Evolutionary conservation across 2,329 filamentous ascomycete genomes (phyloP).

Genomic region (Apiospora hydei): DNA sequence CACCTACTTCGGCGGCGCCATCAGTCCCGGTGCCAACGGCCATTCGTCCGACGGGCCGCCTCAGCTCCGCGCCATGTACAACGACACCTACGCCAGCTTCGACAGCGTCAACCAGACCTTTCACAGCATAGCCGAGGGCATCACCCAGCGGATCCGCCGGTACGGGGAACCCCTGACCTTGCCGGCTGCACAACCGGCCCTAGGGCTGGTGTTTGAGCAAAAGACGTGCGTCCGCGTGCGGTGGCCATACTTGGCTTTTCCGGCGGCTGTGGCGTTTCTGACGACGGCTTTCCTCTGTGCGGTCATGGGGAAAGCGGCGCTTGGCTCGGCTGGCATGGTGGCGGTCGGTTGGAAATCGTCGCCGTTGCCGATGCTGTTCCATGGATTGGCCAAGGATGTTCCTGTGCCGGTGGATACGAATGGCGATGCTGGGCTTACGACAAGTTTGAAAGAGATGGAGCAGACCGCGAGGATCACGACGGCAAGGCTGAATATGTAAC

Average conservation of each 20-base stretch:
- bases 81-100: slow-evolving; percentile 16
- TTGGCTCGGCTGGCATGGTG: background rate
- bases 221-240: slow-evolving; percentile 22
- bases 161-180: too few relatives aligned
- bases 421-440: too few relatives aligned
- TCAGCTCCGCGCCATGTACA: slow-evolving; percentile 4
- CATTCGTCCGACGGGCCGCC: background rate
- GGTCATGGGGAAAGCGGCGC: background rate
- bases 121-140: background rate
- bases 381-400: too few relatives aligned
- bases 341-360: slow-evolving; percentile 20
- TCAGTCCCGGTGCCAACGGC: background rate
- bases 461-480: too few relatives aligned
- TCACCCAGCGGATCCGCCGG: slow-evolving; percentile 5
- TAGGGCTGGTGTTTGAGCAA: background rate
- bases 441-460: too few relatives aligned
- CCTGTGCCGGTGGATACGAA: too few relatives aligned
- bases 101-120: slow-evolving; percentile 1
- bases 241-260: slow-evolving; percentile 20
- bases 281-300: slow-evolving; percentile 8
- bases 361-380: background rate
- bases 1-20: background rate
- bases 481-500: too few relatives aligned
- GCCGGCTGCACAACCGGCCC: background rate
- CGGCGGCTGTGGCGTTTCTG: background rate